A percentile compares a stretch with the other conserved stretches of the same genome.
Evolutionary conservation across 2,329 filamentous ascomycete genomes (phyloP).

Genomic region (Verticillium nonalfalfae): DNA sequence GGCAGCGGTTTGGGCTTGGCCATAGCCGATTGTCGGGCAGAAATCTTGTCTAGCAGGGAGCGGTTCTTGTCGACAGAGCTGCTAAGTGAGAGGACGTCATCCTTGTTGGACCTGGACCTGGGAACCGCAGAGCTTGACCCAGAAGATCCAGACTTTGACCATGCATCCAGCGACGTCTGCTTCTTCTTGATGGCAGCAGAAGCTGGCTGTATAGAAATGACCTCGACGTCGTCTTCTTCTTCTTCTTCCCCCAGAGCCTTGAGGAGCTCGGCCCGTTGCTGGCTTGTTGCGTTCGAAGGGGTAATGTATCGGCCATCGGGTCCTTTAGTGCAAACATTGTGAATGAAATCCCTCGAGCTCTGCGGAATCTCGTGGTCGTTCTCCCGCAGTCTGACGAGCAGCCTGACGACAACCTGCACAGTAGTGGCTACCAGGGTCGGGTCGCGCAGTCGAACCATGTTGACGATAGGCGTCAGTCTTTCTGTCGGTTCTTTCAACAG

Average conservation of each 20-base stretch:
- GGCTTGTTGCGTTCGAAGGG: constrained; percentile 72
- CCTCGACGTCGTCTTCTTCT: constrained; percentile 46
- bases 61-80: constrained; percentile 37
- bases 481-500: constrained; percentile 59
- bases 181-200: constrained; percentile 36
- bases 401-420: constrained; percentile 75
- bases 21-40: constrained; percentile 22
- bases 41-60: constrained; percentile 39
- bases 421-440: constrained; percentile 77
- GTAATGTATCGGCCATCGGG: constrained; percentile 49
- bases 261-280: constrained; percentile 78
- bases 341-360: constrained; percentile 53
- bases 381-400: constrained; percentile 74
- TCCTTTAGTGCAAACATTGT: constrained; percentile 59
- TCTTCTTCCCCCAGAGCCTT: constrained; percentile 56
- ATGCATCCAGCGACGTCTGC: constrained; percentile 55
- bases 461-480: constrained; percentile 64
- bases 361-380: constrained; percentile 65
- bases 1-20: constrained; percentile 6
- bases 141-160: constrained; percentile 45
- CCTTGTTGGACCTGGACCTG: constrained; percentile 30
- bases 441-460: constrained; percentile 87
- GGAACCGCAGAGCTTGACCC: constrained; percentile 14
- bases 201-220: constrained; percentile 32
- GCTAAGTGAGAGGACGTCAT: constrained; percentile 39